phyloP scores from a whole-genome alignment of 106 monocot genomes.

The Agapanthus africanus region DNA sequence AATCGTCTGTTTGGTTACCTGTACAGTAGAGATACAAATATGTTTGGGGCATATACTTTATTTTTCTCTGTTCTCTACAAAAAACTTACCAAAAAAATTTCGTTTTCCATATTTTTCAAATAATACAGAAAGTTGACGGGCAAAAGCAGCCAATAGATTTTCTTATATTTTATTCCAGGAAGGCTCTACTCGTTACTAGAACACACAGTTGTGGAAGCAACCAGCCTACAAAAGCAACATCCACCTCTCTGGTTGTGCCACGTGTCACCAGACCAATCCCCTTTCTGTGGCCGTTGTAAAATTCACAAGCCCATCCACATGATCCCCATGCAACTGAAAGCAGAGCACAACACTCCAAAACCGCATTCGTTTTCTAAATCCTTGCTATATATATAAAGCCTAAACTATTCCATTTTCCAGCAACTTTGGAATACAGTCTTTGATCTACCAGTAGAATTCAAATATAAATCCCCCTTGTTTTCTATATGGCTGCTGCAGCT shows the following conservation, averaged over 20 bases:
- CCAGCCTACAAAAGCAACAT: background rate
- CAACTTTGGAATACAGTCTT: background rate
- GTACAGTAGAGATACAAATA: too few relatives aligned
- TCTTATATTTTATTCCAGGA: too few relatives aligned
- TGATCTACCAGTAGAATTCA: background rate
- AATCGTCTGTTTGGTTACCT: too few relatives aligned
- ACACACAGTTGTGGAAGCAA: background rate
- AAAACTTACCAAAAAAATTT: too few relatives aligned
- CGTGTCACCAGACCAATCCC: background rate
- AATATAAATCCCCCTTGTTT: background rate
- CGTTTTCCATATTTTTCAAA: too few relatives aligned
- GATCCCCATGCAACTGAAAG: constrained; percentile 1
- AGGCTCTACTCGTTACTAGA: too few relatives aligned
- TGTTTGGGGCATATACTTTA: too few relatives aligned
- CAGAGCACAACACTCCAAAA: constrained; percentile 1
- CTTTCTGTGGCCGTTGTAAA: background rate
- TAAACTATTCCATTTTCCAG: background rate
- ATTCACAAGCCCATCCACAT: background rate
- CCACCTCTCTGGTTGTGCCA: background rate
- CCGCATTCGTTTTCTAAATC: background rate
- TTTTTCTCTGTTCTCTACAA: too few relatives aligned
- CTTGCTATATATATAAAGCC: background rate
- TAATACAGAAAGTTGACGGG: too few relatives aligned
- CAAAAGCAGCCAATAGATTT: too few relatives aligned
- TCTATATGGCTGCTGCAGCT: constrained; percentile 16